Base-by-base conservation (phyloP, 1,284 basidiomycete species). In the Sanguinoderma infundibulare region DNA sequence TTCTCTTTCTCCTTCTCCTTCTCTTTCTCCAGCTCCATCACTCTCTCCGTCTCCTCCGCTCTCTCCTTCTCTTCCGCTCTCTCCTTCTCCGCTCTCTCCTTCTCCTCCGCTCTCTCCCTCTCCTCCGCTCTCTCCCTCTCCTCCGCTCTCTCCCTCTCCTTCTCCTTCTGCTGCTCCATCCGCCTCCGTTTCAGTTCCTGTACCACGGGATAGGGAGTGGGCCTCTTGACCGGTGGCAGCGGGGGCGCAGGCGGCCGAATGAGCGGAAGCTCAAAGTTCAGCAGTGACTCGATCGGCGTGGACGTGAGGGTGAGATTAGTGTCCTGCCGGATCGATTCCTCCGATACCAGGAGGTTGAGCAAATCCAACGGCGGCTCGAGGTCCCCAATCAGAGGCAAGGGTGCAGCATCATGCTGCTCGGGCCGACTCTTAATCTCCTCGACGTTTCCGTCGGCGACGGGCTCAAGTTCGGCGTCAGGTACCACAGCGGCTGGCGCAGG, bases 291-390 rank as follows among this genome's bases (percentile, higher is more conserved):
- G n/a, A 95, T 76, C 0, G 90, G 85, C 39, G 88, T 83, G 0
- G 80, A 76, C 39, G 82, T 77, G 5, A 91, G 72, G 47, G 87
- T 66, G 62, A 91, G 73, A 32, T 81, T 80, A 10, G 83, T 73
- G 24, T 82, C 80, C 14, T 83, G 78, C 58, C 81, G 76, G 53
- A 93, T 81, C 26, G 74, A 70, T 26, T 84, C 80, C 26, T 73
- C 69, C 9, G 84, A 85, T 15, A 81, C 65, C 12, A 92, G 80
- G 12, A 90, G 77, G 14, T 83, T 76, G 2, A 92, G 77, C 4
- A 83, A 69, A 2, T 81, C 74, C 1, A 87, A 65, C 1, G 87
- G 80, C 0, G 91, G 87, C 72, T 95, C 94, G 20, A 95, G 81
- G 69, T 94, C 86, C 17, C 90, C 90, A 2, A 87, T 55, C 8